Conservation (phyloP, 148 eudicot species). For the Chenopodium quinoa region DNA sequence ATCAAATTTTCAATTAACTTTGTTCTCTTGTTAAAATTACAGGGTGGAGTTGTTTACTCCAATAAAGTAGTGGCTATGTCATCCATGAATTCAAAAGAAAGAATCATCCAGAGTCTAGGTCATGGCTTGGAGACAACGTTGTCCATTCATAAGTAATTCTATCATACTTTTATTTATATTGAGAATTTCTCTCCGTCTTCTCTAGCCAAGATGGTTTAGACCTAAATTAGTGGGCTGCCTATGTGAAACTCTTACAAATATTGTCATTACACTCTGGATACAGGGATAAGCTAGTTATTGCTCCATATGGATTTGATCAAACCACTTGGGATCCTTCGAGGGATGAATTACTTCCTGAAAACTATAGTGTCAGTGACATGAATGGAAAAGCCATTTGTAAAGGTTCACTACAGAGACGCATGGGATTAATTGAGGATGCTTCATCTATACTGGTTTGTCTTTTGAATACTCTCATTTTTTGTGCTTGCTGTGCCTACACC, state of each 20-base stretch:
- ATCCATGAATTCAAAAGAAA: slow-evolving; percentile 42
- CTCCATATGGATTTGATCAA: slow-evolving; percentile 52
- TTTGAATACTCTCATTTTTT: not conserved
- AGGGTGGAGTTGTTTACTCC: slow-evolving; percentile 76
- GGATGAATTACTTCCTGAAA: slow-evolving; percentile 48
- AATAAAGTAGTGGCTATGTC: slow-evolving; percentile 54
- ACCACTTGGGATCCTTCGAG: slow-evolving; percentile 61
- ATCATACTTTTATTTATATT: slow-evolving; percentile 1
- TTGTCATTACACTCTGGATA: slow-evolving; percentile 17
- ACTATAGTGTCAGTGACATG: slow-evolving; percentile 46
- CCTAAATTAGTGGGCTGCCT: not conserved
- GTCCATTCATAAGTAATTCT: slow-evolving; percentile 47
- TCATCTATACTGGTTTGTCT: slow-evolving; percentile 49
- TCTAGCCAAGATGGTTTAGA: not conserved
- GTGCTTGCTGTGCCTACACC: not conserved
- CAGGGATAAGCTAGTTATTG: slow-evolving; percentile 57
- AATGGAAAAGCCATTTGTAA: slow-evolving; percentile 58
- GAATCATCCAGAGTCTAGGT: slow-evolving; percentile 32
- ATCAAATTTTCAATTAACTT: too few relatives aligned
- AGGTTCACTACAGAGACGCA: slow-evolving; percentile 42
- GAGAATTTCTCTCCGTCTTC: not conserved
- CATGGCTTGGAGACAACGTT: slow-evolving; percentile 60
- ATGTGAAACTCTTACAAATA: not conserved
- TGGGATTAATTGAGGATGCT: slow-evolving; percentile 38
- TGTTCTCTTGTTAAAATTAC: slow-evolving; percentile 20